phyloP scores from a whole-genome alignment of 2,329 filamentous ascomycete species.

The Stromatinia cepivora region DNA sequence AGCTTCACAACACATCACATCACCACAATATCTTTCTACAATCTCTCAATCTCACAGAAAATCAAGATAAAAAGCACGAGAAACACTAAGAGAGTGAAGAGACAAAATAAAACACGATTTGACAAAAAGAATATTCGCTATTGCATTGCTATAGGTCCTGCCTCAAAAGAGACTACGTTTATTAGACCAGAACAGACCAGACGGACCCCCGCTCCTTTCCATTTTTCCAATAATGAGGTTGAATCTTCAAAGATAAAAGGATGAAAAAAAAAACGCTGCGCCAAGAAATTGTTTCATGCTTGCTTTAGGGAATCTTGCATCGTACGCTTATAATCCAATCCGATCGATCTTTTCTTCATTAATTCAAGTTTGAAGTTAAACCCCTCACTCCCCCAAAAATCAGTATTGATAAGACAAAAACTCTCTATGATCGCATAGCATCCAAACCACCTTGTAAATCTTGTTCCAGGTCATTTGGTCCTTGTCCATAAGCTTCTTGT shows the following conservation, averaged over 20 bases:
- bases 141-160: constrained; percentile 7
- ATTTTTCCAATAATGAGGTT: constrained; percentile 2
- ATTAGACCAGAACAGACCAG: constrained; percentile 8
- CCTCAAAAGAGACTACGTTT: constrained; percentile 3
- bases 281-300: constrained; percentile 8
- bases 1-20: no score
- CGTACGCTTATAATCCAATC: background rate
- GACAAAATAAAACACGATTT: background rate
- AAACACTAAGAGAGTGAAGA: background rate
- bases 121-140: background rate
- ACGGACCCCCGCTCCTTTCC: background rate
- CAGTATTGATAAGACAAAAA: background rate
- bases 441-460: constrained; percentile 43
- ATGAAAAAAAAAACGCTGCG: background rate
- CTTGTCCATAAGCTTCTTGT: constrained; percentile 40
- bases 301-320: constrained; percentile 6
- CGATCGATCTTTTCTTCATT: background rate
- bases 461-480: constrained; percentile 40
- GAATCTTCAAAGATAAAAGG: background rate
- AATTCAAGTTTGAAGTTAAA: background rate
- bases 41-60: background rate
- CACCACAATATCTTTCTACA: no score
- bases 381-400: background rate
- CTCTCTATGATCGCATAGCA: constrained; percentile 36
- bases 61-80: background rate